These are phyloP conservation scores for Globisporangium acanthophoron DNA, from an alignment of 352 stramenopile genomes.

Conservation along the genomic window DNA sequence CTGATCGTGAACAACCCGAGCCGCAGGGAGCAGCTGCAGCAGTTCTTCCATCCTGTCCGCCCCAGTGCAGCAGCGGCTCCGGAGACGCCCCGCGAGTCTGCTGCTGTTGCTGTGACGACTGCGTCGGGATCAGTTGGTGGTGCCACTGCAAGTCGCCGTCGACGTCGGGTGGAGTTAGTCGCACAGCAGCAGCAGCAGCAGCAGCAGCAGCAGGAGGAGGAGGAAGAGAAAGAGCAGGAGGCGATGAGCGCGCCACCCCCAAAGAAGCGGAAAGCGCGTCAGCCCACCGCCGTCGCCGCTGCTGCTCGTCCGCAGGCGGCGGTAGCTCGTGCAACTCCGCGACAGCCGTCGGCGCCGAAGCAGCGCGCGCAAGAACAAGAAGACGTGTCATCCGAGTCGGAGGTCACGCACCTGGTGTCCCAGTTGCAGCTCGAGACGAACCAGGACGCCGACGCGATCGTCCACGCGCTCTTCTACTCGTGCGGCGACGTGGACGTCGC, in stretches of 20 bases:
- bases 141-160: not conserved
- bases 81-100: not conserved
- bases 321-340: not conserved
- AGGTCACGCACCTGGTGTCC: slow-evolving; percentile 22
- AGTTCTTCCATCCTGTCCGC: slow-evolving; percentile 5
- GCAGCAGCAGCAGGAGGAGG: not conserved
- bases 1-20: slow-evolving; percentile 6
- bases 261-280: slow-evolving; percentile 9
- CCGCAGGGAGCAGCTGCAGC: slow-evolving; percentile 3
- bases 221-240: slow-evolving; percentile 2
- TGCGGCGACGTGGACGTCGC: slow-evolving; percentile 25
- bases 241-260: not conserved
- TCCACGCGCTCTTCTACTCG: slow-evolving; percentile 41
- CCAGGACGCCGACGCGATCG: slow-evolving; percentile 17
- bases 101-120: not conserved
- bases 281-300: not conserved
- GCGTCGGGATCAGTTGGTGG: not conserved
- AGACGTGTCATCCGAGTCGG: slow-evolving; percentile 18
- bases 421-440: slow-evolving; percentile 31
- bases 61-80: not conserved
- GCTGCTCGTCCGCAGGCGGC: no score
- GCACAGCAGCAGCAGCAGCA: not conserved
- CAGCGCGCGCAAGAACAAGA: not conserved
- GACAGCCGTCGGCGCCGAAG: not conserved
- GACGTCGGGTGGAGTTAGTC: not conserved